phyloP scores from a whole-genome alignment of 2,329 filamentous ascomycete species.

The Colletotrichum siamense region DNA sequence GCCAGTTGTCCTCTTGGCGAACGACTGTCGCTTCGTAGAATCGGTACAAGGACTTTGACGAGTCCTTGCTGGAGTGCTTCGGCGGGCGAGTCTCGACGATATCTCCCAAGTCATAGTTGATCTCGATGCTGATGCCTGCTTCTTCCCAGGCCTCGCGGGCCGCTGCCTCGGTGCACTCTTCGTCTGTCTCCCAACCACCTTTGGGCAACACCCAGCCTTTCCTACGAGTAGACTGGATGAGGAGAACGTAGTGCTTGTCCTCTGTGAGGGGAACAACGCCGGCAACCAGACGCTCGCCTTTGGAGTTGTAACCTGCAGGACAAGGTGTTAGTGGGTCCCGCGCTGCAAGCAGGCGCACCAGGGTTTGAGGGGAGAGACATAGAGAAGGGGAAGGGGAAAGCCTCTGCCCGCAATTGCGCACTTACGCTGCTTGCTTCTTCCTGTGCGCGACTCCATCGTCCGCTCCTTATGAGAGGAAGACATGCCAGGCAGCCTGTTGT shows the following conservation, averaged over 20 bases:
- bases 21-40: conserved; percentile 91
- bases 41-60: conserved; percentile 70
- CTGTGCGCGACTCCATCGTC: conserved; percentile 76
- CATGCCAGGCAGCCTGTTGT: conserved; percentile 13
- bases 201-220: conserved; percentile 97
- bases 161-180: conserved; percentile 82
- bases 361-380: conserved; percentile 11
- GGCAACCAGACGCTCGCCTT: conserved; percentile 93
- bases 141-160: conserved; percentile 97
- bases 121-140: conserved; percentile 85
- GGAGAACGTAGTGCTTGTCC: conserved; percentile 86
- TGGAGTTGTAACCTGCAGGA: conserved; percentile 81
- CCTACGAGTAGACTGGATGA: conserved; percentile 91
- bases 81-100: conserved; percentile 86
- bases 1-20: conserved; percentile 87
- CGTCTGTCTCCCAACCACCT: conserved; percentile 96
- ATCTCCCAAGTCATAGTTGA: conserved; percentile 84
- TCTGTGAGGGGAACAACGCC: conserved; percentile 88
- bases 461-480: conserved; percentile 41
- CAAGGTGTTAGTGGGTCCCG: conserved; percentile 40
- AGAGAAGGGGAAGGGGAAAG: neutral
- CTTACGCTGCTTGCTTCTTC: conserved; percentile 83
- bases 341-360: conserved; percentile 22
- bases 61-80: conserved; percentile 70
- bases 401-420: conserved; percentile 33